phyloP scores from a whole-genome alignment of 441 rosid species.

The Adansonia madagascariensis region DNA sequence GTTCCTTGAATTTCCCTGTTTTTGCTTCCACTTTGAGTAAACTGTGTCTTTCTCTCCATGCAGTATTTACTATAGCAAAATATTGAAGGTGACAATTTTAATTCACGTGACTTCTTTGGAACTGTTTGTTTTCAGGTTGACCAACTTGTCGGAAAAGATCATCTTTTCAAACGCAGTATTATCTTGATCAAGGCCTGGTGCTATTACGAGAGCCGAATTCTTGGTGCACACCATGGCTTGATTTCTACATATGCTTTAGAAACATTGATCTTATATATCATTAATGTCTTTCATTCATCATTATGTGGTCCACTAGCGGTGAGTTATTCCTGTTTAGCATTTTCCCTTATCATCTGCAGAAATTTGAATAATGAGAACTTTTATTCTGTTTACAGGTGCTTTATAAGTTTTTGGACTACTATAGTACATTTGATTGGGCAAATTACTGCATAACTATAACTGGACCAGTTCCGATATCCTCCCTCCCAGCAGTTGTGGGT shows the following conservation, averaged over 20 bases:
- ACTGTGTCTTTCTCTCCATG: not conserved
- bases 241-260: slow-evolving; percentile 89
- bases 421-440: slow-evolving; percentile 84
- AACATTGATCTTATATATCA: slow-evolving; percentile 67
- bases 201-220: slow-evolving; percentile 92
- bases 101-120: slow-evolving; percentile 15
- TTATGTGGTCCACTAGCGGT: slow-evolving; percentile 80
- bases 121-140: slow-evolving; percentile 61
- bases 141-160: slow-evolving; percentile 66
- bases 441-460: slow-evolving; percentile 56
- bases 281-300: slow-evolving; percentile 75
- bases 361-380: slow-evolving; percentile 22
- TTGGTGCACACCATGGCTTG: slow-evolving; percentile 87
- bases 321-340: slow-evolving; percentile 35
- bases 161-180: slow-evolving; percentile 85
- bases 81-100: not conserved
- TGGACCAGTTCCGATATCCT: slow-evolving; percentile 67
- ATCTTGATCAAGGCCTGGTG: slow-evolving; percentile 94
- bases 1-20: not conserved
- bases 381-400: slow-evolving; percentile 62
- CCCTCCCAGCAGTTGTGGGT: slow-evolving; percentile 61
- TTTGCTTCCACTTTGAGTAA: slow-evolving; percentile 8
- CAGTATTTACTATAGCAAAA: slow-evolving; percentile 3
- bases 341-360: slow-evolving; percentile 26
- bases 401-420: slow-evolving; percentile 77